Conservation (phyloP, 2,329 filamentous ascomycete species). For the Massarina eburnea region DNA sequence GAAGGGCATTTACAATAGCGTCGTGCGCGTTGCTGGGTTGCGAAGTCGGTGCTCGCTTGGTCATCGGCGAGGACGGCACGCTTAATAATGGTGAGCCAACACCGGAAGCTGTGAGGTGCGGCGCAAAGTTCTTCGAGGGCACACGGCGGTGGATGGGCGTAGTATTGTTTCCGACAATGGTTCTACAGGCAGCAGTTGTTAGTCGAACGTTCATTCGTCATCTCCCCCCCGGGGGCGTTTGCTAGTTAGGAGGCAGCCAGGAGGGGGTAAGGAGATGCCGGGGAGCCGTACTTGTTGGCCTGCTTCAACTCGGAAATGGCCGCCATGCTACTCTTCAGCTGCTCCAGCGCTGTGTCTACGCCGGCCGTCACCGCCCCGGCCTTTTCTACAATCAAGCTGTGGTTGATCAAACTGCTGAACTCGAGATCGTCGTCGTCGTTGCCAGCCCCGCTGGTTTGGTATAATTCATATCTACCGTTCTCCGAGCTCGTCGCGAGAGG, state of each 20-base stretch:
- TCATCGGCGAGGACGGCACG: slow-evolving; percentile 40
- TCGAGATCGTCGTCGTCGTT: slow-evolving; percentile 52
- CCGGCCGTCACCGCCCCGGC: slow-evolving; percentile 57
- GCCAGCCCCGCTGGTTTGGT: slow-evolving; percentile 47
- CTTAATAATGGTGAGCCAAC: slow-evolving; percentile 45
- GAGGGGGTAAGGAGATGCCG: slow-evolving; percentile 27
- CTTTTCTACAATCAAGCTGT: slow-evolving; percentile 58
- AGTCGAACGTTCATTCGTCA: no score
- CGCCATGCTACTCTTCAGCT: slow-evolving; percentile 61
- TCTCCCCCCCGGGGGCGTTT: no score
- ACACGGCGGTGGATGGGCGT: slow-evolving; percentile 40
- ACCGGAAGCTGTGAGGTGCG: slow-evolving; percentile 40
- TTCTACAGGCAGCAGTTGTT: slow-evolving; percentile 35
- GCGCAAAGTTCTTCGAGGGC: slow-evolving; percentile 39
- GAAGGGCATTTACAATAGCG: slow-evolving; percentile 45
- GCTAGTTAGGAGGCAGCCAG: no score
- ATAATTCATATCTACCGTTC: slow-evolving; percentile 60
- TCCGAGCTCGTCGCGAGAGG: slow-evolving; percentile 57
- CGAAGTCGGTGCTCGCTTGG: slow-evolving; percentile 45
- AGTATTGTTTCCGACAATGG: slow-evolving; percentile 39
- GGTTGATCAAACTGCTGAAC: slow-evolving; percentile 60
- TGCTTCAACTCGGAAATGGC: slow-evolving; percentile 62
- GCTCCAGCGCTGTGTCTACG: slow-evolving; percentile 61
- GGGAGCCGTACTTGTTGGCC: slow-evolving; percentile 55
- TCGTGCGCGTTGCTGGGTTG: slow-evolving; percentile 38